Conservation (phyloP, 176 grass and related monocot species). For the Aegilops sharonensis region DNA sequence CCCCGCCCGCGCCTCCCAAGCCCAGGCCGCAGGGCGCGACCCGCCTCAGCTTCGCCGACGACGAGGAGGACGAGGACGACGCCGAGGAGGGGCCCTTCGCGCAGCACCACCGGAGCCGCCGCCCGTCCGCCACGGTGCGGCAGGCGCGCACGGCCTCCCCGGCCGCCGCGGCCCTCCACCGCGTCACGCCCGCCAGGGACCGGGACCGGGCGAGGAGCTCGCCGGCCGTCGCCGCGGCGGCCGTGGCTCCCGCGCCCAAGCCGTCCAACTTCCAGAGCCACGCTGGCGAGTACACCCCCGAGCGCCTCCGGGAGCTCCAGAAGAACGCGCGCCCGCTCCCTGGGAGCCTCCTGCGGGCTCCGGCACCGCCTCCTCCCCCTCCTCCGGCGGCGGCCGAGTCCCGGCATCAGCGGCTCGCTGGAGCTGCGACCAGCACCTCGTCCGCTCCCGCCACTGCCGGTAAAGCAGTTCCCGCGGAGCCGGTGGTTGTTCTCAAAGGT, state of each 20-base stretch:
- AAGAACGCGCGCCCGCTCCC: constrained; percentile 84
- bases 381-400: constrained; percentile 12
- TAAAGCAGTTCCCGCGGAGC: constrained; percentile 23
- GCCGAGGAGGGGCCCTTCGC: constrained; percentile 41
- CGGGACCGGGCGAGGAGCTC: constrained; percentile 49
- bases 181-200: constrained; percentile 58
- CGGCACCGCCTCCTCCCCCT: background rate
- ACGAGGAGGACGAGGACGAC: constrained; percentile 81
- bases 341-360: constrained; percentile 49
- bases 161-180: constrained; percentile 44
- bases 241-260: constrained; percentile 20
- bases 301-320: constrained; percentile 92
- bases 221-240: background rate
- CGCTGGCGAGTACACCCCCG: constrained; percentile 88
- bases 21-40: constrained; percentile 54
- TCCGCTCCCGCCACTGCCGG: background rate
- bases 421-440: constrained; percentile 5
- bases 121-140: constrained; percentile 33
- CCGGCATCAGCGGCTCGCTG: constrained; percentile 24
- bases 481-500: constrained; percentile 80
- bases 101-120: constrained; percentile 23
- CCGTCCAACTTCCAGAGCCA: constrained; percentile 89
- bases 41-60: constrained; percentile 93
- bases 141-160: constrained; percentile 32
- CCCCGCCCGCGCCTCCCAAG: constrained; percentile 5